A percentile compares a stretch with the other conserved stretches of the same genome.
phyloP scores from a whole-genome alignment of 1,284 basidiomycete species.

The Sanghuangporus sanghuang region DNA sequence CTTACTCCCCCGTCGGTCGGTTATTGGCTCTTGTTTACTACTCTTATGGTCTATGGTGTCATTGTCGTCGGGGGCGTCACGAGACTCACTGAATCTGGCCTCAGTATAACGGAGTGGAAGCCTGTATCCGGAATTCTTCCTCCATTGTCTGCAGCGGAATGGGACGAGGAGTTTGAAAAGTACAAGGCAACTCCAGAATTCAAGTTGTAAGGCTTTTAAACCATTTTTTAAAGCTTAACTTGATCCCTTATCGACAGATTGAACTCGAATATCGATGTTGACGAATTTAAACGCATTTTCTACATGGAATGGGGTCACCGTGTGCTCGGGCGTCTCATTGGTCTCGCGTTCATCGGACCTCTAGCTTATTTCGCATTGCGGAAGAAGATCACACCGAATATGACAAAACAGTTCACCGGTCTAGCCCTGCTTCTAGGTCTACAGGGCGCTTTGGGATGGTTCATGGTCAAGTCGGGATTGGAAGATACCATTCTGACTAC shows the following conservation, averaged over 20 bases:
- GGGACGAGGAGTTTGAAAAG: conserved; percentile 91
- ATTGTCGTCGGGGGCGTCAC: conserved; percentile 96
- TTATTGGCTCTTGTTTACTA: conserved; percentile 80
- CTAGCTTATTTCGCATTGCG: conserved; percentile 74
- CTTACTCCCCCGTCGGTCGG: conserved; percentile 75
- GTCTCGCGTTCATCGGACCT: conserved; percentile 75
- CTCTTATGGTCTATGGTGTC: conserved; percentile 84
- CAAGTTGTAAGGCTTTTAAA: conserved; percentile 65
- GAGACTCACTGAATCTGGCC: conserved; percentile 93
- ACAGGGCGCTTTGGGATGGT: conserved; percentile 95
- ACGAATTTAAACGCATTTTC: conserved; percentile 96
- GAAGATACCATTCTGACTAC: conserved; percentile 77
- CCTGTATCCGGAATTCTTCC: conserved; percentile 89
- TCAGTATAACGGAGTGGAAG: conserved; percentile 98
- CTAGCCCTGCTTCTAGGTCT: conserved; percentile 81
- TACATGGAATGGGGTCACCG: conserved; percentile 99
- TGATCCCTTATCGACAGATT: conserved; percentile 44
- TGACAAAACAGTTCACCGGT: conserved; percentile 61
- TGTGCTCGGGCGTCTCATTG: conserved; percentile 88
- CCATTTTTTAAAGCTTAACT: background rate
- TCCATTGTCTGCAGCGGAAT: conserved; percentile 73
- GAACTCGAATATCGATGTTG: conserved; percentile 82
- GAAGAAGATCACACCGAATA: conserved; percentile 58
- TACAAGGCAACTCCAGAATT: conserved; percentile 96
- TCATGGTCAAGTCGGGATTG: conserved; percentile 98